Percentiles rank a stretch among this genome's conserved stretches.
phyloP scores from a whole-genome alignment of 2,329 filamentous ascomycete genomes.

The Penicillium psychrosexuale region DNA sequence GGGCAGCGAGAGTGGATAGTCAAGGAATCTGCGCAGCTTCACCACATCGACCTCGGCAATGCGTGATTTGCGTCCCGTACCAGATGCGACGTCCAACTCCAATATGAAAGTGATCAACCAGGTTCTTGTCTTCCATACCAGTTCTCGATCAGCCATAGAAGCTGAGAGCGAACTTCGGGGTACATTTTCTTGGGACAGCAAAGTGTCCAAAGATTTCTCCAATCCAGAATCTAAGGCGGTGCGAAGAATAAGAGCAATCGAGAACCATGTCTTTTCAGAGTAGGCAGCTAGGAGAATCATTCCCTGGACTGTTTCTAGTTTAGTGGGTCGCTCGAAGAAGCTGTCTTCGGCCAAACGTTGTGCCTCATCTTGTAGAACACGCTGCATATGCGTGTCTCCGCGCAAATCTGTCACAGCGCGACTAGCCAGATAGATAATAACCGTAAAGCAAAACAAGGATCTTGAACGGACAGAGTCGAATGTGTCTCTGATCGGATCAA shows the following conservation, averaged over 20 bases:
- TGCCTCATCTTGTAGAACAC: constrained; percentile 37
- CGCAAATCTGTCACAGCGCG: constrained; percentile 33
- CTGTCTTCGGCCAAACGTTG: constrained; percentile 37
- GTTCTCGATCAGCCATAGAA: constrained; percentile 33
- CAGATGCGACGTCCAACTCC: constrained; percentile 36
- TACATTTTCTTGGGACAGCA: constrained; percentile 30
- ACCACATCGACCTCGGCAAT: constrained; percentile 33
- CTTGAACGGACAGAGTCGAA: constrained; percentile 37
- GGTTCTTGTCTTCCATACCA: constrained; percentile 37
- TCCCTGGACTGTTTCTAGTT: constrained; percentile 37
- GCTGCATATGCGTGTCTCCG: constrained; percentile 32
- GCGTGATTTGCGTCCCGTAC: constrained; percentile 35
- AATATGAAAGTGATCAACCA: constrained; percentile 37
- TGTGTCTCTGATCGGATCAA: constrained; percentile 37
- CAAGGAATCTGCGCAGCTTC: constrained; percentile 34
- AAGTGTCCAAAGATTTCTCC: constrained; percentile 34
- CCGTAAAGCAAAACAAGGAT: constrained; percentile 37
- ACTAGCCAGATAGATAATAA: constrained; percentile 37
- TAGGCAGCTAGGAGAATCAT: constrained; percentile 38
- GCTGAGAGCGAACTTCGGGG: constrained; percentile 36
- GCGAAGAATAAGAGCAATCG: constrained; percentile 35
- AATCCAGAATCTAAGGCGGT: constrained; percentile 36
- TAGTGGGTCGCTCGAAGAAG: constrained; percentile 37
- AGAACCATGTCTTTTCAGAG: constrained; percentile 39
- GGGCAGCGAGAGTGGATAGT: constrained; percentile 36